Evolutionary conservation across 2,329 filamentous ascomycete genomes (phyloP).

Genomic region (Pseudogymnoascus sp.): DNA sequence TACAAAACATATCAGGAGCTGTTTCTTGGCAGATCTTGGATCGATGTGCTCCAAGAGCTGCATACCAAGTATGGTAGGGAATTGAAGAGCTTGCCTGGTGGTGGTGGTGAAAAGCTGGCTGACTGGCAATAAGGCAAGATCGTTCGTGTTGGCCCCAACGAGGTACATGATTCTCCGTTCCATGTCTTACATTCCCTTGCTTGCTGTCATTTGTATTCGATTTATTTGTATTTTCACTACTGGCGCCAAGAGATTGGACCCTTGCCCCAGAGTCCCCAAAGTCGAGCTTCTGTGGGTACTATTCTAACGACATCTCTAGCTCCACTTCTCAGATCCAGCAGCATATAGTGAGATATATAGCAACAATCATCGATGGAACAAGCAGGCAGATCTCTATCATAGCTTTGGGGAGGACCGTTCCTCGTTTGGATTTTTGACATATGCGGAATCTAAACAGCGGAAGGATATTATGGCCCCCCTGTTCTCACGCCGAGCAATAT

Average conservation of each 20-base stretch:
- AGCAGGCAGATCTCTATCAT: conserved; percentile 32
- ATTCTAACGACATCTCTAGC: conserved; percentile 20
- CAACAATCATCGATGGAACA: conserved; percentile 34
- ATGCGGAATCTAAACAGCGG: conserved; percentile 32
- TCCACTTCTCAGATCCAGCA: conserved; percentile 35
- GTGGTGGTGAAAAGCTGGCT: background rate
- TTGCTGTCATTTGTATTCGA: background rate
- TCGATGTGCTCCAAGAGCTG: conserved; percentile 20
- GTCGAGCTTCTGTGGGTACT: background rate
- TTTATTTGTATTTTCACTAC: background rate
- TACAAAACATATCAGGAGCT: conserved; percentile 23
- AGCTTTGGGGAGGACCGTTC: conserved; percentile 34
- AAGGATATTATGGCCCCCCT: conserved; percentile 35
- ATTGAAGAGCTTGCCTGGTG: background rate
- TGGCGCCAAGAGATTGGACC: background rate
- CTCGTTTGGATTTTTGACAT: conserved; percentile 35
- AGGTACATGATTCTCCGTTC: background rate
- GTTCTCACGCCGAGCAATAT: conserved; percentile 34
- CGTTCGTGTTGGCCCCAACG: conserved; percentile 23
- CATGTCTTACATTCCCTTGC: background rate
- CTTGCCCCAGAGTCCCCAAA: background rate
- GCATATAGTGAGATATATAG: conserved; percentile 38
- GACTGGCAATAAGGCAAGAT: conserved; percentile 19
- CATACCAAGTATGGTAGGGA: conserved; percentile 30
- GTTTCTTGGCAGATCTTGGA: conserved; percentile 15